Evolutionary conservation across 2,329 filamentous ascomycete genomes (phyloP).

Genomic region (Fusarium sp.): DNA sequence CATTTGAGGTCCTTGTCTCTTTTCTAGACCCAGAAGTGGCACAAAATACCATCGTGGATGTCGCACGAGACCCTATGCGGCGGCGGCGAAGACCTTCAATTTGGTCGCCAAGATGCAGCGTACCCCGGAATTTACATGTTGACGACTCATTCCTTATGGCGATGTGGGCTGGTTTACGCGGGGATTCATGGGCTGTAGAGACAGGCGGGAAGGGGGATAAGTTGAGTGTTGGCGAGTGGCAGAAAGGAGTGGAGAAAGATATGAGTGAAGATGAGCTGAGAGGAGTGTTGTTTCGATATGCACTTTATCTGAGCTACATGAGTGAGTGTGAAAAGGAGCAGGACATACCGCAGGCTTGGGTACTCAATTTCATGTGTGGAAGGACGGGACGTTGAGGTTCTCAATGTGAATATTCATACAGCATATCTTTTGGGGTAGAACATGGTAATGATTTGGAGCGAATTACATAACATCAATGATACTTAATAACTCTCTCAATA

Average conservation of each 20-base stretch:
- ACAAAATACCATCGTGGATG: constrained; percentile 35
- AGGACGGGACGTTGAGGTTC: constrained; percentile 4
- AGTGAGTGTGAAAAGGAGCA: constrained; percentile 39
- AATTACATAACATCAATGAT: neutral
- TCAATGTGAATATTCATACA: neutral
- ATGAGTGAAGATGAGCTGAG: constrained; percentile 42
- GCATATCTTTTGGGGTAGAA: neutral
- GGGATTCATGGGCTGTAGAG: constrained; percentile 40
- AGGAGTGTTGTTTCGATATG: constrained; percentile 50
- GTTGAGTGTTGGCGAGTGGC: constrained; percentile 32
- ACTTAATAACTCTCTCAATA: neutral
- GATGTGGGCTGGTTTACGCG: constrained; percentile 45
- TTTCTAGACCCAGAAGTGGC: constrained; percentile 47
- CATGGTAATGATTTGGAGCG: neutral
- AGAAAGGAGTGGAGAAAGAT: constrained; percentile 34
- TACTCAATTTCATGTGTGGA: constrained; percentile 41
- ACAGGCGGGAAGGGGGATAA: constrained; percentile 4
- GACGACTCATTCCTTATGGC: constrained; percentile 49
- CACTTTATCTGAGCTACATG: constrained; percentile 51
- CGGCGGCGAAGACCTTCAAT: constrained; percentile 44
- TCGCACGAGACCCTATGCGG: constrained; percentile 38
- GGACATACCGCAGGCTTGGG: constrained; percentile 48
- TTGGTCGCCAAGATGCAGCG: constrained; percentile 52
- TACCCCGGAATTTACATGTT: constrained; percentile 46
- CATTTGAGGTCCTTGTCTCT: constrained; percentile 45